Conservation (phyloP, 768 basidiomycete genomes). For the Mycena crocata region DNA sequence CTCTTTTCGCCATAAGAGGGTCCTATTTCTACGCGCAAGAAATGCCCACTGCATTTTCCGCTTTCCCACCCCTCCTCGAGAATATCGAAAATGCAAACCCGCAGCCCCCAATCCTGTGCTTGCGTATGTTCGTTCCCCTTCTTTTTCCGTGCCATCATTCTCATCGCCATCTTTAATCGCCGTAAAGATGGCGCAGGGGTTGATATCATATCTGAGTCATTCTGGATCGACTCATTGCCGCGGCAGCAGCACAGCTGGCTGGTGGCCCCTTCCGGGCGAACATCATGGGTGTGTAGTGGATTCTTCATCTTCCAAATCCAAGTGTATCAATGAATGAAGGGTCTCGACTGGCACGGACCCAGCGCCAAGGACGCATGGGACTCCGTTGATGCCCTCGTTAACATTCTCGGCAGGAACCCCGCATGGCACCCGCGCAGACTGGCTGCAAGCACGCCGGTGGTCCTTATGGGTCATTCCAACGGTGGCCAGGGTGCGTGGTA, state of each 20-base stretch:
- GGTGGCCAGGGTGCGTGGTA: slow-evolving; percentile 94
- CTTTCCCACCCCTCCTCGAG: slow-evolving; percentile 62
- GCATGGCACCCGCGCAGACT: slow-evolving; percentile 58
- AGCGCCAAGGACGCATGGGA: slow-evolving; percentile 79
- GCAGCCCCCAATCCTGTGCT: slow-evolving; percentile 67
- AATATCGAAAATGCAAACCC: slow-evolving; percentile 36
- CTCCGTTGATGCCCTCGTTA: slow-evolving; percentile 66
- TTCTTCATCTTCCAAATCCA: background rate
- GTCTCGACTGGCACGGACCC: slow-evolving; percentile 93
- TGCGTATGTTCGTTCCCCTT: slow-evolving; percentile 61
- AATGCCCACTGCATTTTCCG: slow-evolving; percentile 68
- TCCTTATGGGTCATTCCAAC: slow-evolving; percentile 93
- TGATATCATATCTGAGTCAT: slow-evolving; percentile 63
- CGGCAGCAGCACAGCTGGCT: slow-evolving; percentile 76
- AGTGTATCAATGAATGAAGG: slow-evolving; percentile 54
- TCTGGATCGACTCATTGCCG: slow-evolving; percentile 76
- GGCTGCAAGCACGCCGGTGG: slow-evolving; percentile 52
- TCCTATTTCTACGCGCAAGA: slow-evolving; percentile 69
- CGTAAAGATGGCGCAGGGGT: slow-evolving; percentile 87
- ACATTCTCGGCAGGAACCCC: slow-evolving; percentile 52
- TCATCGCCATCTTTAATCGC: slow-evolving; percentile 2
- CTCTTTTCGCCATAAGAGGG: slow-evolving; percentile 57
- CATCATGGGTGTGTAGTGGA: slow-evolving; percentile 74
- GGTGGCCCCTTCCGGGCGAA: slow-evolving; percentile 84
- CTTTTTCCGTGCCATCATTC: no score